Conservation (phyloP, 2,329 filamentous ascomycete genomes). For the Penicillium thymicola region DNA sequence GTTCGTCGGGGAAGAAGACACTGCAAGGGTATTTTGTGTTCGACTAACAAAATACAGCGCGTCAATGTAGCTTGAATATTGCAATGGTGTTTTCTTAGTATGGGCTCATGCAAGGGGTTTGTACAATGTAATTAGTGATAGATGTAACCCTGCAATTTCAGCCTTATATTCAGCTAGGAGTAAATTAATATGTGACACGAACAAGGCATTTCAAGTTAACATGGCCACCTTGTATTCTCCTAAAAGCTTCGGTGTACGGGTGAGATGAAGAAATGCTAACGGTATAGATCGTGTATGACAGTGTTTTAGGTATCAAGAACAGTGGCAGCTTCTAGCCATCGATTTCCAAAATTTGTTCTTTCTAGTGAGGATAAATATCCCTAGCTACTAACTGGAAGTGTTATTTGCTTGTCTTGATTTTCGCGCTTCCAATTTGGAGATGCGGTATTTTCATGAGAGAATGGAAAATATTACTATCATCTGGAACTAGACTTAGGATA, state of each 20-base stretch:
- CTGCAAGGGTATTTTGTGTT: background rate
- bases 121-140: too few species aligned
- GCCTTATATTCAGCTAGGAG: background rate
- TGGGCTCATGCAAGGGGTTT: too few species aligned
- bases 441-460: background rate
- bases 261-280: too few species aligned
- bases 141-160: background rate
- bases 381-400: too few species aligned
- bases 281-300: background rate
- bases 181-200: background rate
- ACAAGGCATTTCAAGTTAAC: background rate
- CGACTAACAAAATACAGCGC: background rate
- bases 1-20: background rate
- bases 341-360: too few species aligned
- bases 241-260: background rate
- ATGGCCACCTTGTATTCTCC: background rate
- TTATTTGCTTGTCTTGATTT: background rate
- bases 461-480: background rate
- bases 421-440: background rate
- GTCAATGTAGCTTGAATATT: background rate
- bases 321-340: too few species aligned
- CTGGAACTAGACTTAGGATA: background rate
- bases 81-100: too few species aligned
- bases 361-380: too few species aligned
- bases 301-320: background rate